Evolutionary conservation across 2,329 filamentous ascomycete genomes (phyloP).

Genomic region (Aspergillus ochraceus): DNA sequence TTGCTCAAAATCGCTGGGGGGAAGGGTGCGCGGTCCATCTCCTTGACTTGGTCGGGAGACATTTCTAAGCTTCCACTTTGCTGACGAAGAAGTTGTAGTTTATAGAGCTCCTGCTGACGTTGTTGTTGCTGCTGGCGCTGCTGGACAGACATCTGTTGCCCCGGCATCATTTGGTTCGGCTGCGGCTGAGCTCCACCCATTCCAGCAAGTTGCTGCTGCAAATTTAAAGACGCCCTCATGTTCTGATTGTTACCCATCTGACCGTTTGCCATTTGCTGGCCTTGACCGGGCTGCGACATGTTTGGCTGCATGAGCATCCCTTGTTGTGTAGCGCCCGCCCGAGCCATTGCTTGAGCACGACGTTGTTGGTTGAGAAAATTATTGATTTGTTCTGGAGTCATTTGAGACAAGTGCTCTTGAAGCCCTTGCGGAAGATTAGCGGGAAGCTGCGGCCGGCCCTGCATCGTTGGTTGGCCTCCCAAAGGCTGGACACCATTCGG

Average conservation of each 20-base stretch:
- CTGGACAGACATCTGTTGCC: conserved; percentile 33
- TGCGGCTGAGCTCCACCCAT: conserved; percentile 27
- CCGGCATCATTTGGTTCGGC: conserved; percentile 32
- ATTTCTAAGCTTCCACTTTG: conserved; percentile 36
- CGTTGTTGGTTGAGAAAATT: conserved; percentile 37
- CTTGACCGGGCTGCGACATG: conserved; percentile 34
- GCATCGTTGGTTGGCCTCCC: conserved; percentile 31
- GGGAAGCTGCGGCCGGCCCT: conserved; percentile 36
- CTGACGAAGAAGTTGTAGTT: conserved; percentile 35
- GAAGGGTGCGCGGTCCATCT: conserved; percentile 45
- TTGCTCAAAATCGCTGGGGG: conserved; percentile 37
- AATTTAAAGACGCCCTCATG: conserved; percentile 34
- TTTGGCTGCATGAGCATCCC: conserved; percentile 31
- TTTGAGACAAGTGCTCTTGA: conserved; percentile 36
- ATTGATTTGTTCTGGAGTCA: conserved; percentile 37
- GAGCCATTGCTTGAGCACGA: conserved; percentile 30
- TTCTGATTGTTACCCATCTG: conserved; percentile 36
- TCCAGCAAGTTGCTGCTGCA: conserved; percentile 35
- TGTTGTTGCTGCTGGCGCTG: conserved; percentile 30
- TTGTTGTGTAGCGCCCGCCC: conserved; percentile 32
- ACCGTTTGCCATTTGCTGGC: conserved; percentile 30
- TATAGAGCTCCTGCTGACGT: conserved; percentile 32
- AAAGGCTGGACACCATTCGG: conserved; percentile 15
- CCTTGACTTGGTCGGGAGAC: conserved; percentile 41
- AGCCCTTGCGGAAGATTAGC: conserved; percentile 33